These are phyloP conservation scores for Neltuma alba DNA, from an alignment of 306 rosid species.

Conservation along the genomic window DNA sequence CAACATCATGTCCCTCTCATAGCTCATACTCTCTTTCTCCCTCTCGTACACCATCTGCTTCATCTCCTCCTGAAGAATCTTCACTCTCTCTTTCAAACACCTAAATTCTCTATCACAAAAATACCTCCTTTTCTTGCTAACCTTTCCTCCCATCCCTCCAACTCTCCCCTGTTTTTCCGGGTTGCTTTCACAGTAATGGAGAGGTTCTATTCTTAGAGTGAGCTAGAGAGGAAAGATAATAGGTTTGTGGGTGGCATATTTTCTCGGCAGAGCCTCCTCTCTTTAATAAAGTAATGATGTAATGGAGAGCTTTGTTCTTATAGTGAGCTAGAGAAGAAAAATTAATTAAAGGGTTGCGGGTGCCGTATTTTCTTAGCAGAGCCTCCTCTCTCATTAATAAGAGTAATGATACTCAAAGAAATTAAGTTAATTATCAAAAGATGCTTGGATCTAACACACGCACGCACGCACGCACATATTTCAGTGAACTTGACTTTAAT, in stretches of 20 bases:
- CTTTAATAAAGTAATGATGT: background rate
- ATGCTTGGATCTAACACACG: background rate
- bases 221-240: slow-evolving; percentile 18
- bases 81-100: slow-evolving; percentile 62
- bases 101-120: slow-evolving; percentile 39
- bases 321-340: background rate
- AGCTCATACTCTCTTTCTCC: slow-evolving; percentile 55
- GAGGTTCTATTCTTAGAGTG: slow-evolving; percentile 22
- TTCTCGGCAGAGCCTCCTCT: slow-evolving; percentile 28
- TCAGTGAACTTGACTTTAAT: background rate
- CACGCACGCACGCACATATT: background rate
- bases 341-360: slow-evolving; percentile 34
- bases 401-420: background rate
- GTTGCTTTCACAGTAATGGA: background rate
- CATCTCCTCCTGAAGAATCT: slow-evolving; percentile 61
- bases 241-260: slow-evolving; percentile 33
- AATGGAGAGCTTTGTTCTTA: slow-evolving; percentile 24
- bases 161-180: no score
- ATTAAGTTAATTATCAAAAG: background rate
- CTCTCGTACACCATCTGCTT: slow-evolving; percentile 64
- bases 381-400: slow-evolving; percentile 34
- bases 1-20: slow-evolving; percentile 78
- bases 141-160: slow-evolving; percentile 59
- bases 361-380: slow-evolving; percentile 27
- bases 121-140: slow-evolving; percentile 48